Evolutionary conservation across 257 asterid species (phyloP), one percentile per base, ranked within the genome.

Genomic region (Echium plantagineum): DNA sequence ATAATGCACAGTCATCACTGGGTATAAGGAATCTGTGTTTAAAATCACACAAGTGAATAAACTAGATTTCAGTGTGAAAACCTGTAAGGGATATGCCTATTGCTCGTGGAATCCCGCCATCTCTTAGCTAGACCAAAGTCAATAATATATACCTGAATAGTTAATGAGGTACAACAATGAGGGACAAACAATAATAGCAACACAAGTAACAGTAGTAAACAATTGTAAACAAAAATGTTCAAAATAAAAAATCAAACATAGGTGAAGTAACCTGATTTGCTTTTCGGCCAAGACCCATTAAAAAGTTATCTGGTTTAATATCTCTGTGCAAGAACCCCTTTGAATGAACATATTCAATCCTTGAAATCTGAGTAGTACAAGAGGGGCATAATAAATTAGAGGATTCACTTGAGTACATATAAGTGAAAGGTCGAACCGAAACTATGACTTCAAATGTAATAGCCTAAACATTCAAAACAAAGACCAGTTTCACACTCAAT

Each of bases 211-310:
- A 13, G 17, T 42, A 42, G 49, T 42, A 13, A 13, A 12, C 1
- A 42, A 3, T 13, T 12, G 15, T 42, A 4, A 28, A 28, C 32
- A 28, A 28, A 28, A 28, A 28, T 3, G 32, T 12, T 42, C 2
- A 42, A 42, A 42, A 42, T 12, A 2, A n/a, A 42, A 42, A 42
- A 10, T 42, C 10, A 42, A n/a, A 66, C 49, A 24, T 15, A 71
- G 60, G 52, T 42, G 10, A 12, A 35, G 32, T 49, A 64, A 90
- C 97, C 94, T 90, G 97, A 76, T 85, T 90, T 17, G 97, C 96
- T 78, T 87, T 90, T 70, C 97, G 88, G 69, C 96, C 97, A 72
- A 90, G 96, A 62, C 97, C 97, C 97, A 90, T 90, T 47, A 90
- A 85, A 75, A 90, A 90, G 84, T 90, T 90, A 75, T 90, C 97